Percentiles rank a stretch among this genome's conserved stretches.
Conservation (phyloP, 108 stramenopile genomes). For the Mayamaea pseudoterrestris region DNA sequence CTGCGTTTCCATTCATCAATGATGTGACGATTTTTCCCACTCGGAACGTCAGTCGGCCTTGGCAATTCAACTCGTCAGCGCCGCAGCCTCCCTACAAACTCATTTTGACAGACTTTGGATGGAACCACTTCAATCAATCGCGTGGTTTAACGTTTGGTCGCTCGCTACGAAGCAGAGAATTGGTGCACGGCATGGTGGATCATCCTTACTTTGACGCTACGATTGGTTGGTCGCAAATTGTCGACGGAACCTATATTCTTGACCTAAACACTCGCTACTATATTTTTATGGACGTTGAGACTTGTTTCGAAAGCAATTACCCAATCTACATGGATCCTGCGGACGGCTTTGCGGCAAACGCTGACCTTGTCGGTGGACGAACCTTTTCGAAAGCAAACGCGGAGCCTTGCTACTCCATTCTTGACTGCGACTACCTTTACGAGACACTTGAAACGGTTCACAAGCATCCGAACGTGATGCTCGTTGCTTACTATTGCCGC, state of each 20-base stretch:
- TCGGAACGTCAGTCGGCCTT: too few species aligned
- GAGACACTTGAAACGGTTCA: background rate
- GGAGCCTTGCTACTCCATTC: too few species aligned
- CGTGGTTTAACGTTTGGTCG: background rate
- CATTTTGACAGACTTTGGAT: conserved; percentile 19
- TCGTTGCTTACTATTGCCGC: too few species aligned
- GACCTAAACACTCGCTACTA: conserved; percentile 5
- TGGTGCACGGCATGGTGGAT: conserved; percentile 17
- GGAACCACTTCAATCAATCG: conserved; percentile 22
- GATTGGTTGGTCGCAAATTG: conserved; percentile 19
- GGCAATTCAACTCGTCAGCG: too few species aligned
- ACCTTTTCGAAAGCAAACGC: too few species aligned
- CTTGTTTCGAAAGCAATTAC: conserved; percentile 23
- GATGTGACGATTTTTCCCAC: too few species aligned
- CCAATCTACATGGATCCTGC: conserved; percentile 23
- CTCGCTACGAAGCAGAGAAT: too few species aligned
- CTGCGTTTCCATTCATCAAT: too few species aligned
- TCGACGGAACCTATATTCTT: background rate
- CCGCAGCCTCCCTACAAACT: too few species aligned
- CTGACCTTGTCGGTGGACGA: conserved; percentile 1
- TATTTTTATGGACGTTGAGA: conserved; percentile 21
- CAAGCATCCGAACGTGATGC: too few species aligned
- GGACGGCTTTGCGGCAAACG: background rate
- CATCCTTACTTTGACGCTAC: conserved; percentile 35
- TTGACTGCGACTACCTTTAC: conserved; percentile 1